These are phyloP conservation scores for Gloeopeniophorella convolvens DNA, from an alignment of 768 basidiomycete species.

Conservation along the genomic window DNA sequence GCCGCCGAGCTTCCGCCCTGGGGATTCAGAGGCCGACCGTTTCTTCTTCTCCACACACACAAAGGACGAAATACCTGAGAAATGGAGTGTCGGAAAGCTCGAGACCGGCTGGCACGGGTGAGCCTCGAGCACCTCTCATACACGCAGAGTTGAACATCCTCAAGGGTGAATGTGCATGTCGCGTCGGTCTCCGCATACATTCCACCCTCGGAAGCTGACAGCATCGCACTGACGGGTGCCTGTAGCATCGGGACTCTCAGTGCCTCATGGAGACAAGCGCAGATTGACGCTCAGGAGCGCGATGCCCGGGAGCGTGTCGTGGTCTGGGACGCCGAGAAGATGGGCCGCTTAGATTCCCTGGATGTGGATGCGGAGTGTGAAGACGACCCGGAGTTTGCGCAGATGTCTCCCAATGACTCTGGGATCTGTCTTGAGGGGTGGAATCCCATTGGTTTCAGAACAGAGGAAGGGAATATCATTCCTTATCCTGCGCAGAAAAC, in stretches of 20 bases:
- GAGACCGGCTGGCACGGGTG: slow-evolving; percentile 73
- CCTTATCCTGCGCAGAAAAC: slow-evolving; percentile 29
- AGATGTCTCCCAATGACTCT: slow-evolving; percentile 15
- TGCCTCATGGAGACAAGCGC: slow-evolving; percentile 40
- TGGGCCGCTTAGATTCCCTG: slow-evolving; percentile 21
- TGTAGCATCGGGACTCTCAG: slow-evolving; percentile 35
- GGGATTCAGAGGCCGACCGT: slow-evolving; percentile 62
- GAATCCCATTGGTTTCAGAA: slow-evolving; percentile 52
- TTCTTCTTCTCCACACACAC: slow-evolving; percentile 82
- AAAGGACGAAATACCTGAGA: slow-evolving; percentile 66
- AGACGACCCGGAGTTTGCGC: slow-evolving; percentile 42
- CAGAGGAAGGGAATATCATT: slow-evolving; percentile 48
- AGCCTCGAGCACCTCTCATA: slow-evolving; percentile 18
- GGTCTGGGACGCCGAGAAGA: slow-evolving; percentile 57
- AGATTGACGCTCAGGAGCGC: slow-evolving; percentile 51
- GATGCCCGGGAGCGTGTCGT: slow-evolving; percentile 59
- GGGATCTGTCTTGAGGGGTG: slow-evolving; percentile 17
- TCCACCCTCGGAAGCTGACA: slow-evolving; percentile 56
- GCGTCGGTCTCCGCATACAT: slow-evolving; percentile 69
- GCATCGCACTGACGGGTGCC: slow-evolving; percentile 39
- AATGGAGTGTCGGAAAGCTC: slow-evolving; percentile 58
- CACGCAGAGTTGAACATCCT: slow-evolving; percentile 3
- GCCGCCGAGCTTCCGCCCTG: slow-evolving; percentile 71
- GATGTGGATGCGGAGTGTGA: slow-evolving; percentile 59
- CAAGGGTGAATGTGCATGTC: slow-evolving; percentile 63